Percentiles rank a stretch among this genome's conserved stretches.
Conservation (phyloP, 192 early-diverging fungal genomes). For the Linnemannia zychae region DNA sequence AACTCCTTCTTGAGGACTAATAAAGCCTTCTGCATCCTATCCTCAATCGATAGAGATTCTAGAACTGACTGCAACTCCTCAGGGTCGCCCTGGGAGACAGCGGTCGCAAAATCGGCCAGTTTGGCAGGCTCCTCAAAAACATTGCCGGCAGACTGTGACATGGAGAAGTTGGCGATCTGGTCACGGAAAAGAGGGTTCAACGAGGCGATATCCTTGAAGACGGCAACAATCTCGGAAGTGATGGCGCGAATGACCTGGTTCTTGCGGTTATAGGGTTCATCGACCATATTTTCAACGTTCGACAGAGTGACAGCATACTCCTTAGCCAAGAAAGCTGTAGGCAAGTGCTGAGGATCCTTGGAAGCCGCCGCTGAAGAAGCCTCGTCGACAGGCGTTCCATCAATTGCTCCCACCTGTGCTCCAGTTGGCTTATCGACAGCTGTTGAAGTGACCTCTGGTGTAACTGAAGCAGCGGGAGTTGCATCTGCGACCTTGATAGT, state of each 20-base stretch:
- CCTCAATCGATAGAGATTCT: slow-evolving; percentile 89
- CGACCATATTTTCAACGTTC: slow-evolving; percentile 90
- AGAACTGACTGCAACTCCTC: slow-evolving; percentile 93
- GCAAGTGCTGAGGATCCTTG: slow-evolving; percentile 31
- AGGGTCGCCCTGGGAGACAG: slow-evolving; percentile 94
- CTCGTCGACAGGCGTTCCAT: slow-evolving; percentile 26
- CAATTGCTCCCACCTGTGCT: slow-evolving; percentile 29
- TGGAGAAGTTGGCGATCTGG: slow-evolving; percentile 98
- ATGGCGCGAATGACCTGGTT: slow-evolving; percentile 91
- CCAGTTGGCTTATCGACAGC: slow-evolving; percentile 9
- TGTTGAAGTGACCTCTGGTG: not conserved
- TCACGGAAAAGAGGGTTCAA: slow-evolving; percentile 97
- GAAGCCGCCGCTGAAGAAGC: not conserved
- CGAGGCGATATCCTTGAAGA: slow-evolving; percentile 96
- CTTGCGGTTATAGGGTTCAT: slow-evolving; percentile 88
- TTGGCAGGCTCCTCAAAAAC: slow-evolving; percentile 96
- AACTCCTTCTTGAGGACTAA: slow-evolving; percentile 97
- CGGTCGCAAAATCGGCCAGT: slow-evolving; percentile 97
- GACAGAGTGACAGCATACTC: slow-evolving; percentile 88
- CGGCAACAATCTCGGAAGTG: slow-evolving; percentile 95
- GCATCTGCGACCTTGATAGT: slow-evolving; percentile 38
- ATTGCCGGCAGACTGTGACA: slow-evolving; percentile 95
- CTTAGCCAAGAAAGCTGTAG: slow-evolving; percentile 61
- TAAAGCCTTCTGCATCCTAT: slow-evolving; percentile 92
- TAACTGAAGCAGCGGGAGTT: not conserved